A percentile compares a stretch with the other conserved stretches of the same genome.
phyloP scores from a whole-genome alignment of 495 filamentous ascomycete species.

The Podospora pseudopauciseta region DNA sequence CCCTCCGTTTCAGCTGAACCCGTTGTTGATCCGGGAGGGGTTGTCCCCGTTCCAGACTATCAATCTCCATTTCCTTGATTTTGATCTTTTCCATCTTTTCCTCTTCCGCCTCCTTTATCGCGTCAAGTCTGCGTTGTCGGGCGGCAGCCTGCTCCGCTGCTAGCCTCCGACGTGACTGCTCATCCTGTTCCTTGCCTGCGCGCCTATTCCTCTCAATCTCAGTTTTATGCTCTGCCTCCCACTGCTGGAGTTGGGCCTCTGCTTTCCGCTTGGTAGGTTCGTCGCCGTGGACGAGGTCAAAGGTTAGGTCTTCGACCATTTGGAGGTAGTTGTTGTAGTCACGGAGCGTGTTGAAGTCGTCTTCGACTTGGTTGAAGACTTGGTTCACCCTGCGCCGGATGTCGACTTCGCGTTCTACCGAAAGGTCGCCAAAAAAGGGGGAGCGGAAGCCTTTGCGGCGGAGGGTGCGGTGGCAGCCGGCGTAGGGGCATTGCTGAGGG shows the following conservation, averaged over 20 bases:
- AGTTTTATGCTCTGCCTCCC: slow-evolving; percentile 63
- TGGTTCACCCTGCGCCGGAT: slow-evolving; percentile 74
- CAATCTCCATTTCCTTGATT: slow-evolving; percentile 48
- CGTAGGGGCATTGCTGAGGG: slow-evolving; percentile 84
- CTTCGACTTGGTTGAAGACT: slow-evolving; percentile 82
- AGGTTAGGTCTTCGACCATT: slow-evolving; percentile 83
- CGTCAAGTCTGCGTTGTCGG: slow-evolving; percentile 55
- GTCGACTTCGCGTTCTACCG: slow-evolving; percentile 92
- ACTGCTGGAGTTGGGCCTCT: slow-evolving; percentile 63
- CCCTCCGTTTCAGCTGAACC: slow-evolving; percentile 68
- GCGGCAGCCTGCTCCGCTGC: slow-evolving; percentile 50
- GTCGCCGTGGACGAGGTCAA: slow-evolving; percentile 73
- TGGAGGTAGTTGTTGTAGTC: slow-evolving; percentile 95
- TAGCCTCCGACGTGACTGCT: slow-evolving; percentile 34
- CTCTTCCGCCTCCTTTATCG: slow-evolving; percentile 56
- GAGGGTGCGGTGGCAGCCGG: slow-evolving; percentile 78
- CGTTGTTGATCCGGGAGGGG: slow-evolving; percentile 42
- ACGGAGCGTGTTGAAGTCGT: slow-evolving; percentile 79
- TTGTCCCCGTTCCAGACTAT: slow-evolving; percentile 43
- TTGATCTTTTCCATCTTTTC: slow-evolving; percentile 50
- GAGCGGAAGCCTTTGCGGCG: slow-evolving; percentile 78
- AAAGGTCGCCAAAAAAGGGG: slow-evolving; percentile 86
- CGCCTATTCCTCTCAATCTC: slow-evolving; percentile 69
- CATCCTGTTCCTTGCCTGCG: slow-evolving; percentile 59
- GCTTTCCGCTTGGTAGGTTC: slow-evolving; percentile 60